Evolutionary conservation across 2,329 filamentous ascomycete genomes (phyloP), one percentile per base, ranked within the genome.

Genomic region (Pseudopyrenochaeta lycopersici): DNA sequence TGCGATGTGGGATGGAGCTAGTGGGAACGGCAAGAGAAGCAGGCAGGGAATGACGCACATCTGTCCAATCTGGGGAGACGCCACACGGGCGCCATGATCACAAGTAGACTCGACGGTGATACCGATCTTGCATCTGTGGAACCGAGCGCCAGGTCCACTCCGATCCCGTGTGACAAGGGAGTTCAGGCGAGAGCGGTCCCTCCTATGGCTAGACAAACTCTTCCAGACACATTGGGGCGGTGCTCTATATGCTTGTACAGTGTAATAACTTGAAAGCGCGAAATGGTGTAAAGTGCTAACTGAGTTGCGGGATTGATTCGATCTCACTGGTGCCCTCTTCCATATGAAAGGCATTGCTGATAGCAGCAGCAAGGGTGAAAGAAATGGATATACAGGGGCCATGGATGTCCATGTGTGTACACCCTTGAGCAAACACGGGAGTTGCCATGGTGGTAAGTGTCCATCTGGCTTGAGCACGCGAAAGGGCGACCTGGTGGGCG

Each of bases 121-220:
- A 73, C 67, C 51, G 63, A 74, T 75, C 72, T 74, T 64, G 71
- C 71, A 75, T 72, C 58, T 48, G 70, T 73, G 69, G 62, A 65
- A 73, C 72, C 72, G 66, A 56, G 59, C 55, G 58, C 65, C 70
- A 72, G 70, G 68, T 72, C 62, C 63, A 66, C 52, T 60, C 58
- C 66, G 71, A 72, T 74, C 63, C 63, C 52, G 69, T 72, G 66
- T 63, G 60, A 72, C 71, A 54, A 54, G 52, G 44, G 52, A 56
- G 52, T 62, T 49, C 42, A 62, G 59, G 63, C 54, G 60, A 56
- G 50, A 44, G 36, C 52, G 43, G 49, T 45, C 43, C 57, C 50
- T 56, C 58, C 52, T 56, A 49, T 60, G 54, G 57, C 47, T 27
- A 27, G 23, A 41, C 31, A 17, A 9, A 17, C 36, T 18, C 17